A percentile compares a stretch with the other conserved stretches of the same genome.
Evolutionary conservation across 2,329 filamentous ascomycete genomes (phyloP).

Genomic region (Atkinsonella texensis): DNA sequence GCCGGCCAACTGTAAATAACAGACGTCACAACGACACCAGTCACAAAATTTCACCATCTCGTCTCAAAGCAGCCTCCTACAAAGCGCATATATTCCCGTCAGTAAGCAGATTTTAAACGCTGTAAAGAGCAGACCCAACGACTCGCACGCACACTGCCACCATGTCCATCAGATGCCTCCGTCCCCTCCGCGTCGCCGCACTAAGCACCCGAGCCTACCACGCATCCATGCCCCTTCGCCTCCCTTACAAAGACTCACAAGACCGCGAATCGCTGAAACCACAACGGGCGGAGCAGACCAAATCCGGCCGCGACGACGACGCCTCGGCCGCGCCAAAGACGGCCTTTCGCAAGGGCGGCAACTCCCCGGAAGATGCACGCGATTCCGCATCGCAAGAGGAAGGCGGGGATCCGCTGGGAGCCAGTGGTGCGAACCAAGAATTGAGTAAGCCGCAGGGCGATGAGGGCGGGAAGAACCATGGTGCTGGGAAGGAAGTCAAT

Average conservation of each 20-base stretch:
- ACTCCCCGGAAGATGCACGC: conserved; percentile 51
- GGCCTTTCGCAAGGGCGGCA: conserved; percentile 59
- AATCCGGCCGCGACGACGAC: conserved; percentile 53
- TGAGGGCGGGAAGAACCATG: conserved; percentile 17
- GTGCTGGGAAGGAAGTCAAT: conserved; percentile 20
- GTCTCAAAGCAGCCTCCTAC: not conserved
- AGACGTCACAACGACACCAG: not conserved
- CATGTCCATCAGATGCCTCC: not conserved
- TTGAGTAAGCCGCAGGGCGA: conserved; percentile 8
- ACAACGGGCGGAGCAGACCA: conserved; percentile 52
- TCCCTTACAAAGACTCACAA: conserved; percentile 38
- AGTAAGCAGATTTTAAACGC: no score
- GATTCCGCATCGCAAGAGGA: conserved; percentile 17
- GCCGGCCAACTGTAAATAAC: no score
- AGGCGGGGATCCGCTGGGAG: conserved; percentile 7
- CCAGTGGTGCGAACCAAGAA: conserved; percentile 6
- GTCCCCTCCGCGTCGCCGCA: not conserved
- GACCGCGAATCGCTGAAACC: conserved; percentile 54
- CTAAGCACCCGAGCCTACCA: conserved; percentile 19
- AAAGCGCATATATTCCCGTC: not conserved
- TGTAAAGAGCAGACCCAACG: no score
- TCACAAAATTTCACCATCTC: not conserved
- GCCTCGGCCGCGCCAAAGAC: conserved; percentile 42
- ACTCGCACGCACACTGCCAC: not conserved
- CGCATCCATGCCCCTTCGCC: conserved; percentile 13